Conservation (phyloP, 129 eudicot genomes). For the Flaveria linearis region DNA sequence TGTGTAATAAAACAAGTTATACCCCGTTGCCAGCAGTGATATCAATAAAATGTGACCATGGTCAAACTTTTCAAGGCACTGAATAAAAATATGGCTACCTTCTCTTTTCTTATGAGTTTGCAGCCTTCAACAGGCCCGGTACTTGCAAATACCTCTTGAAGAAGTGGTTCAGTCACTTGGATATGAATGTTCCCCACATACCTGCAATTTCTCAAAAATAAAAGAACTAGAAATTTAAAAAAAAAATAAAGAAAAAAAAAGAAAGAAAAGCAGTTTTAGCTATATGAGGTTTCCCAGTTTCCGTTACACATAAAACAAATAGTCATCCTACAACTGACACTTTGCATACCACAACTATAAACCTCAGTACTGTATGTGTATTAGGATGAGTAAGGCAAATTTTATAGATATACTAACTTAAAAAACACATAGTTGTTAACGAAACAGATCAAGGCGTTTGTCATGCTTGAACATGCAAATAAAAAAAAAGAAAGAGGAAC, state of each 20-base stretch:
- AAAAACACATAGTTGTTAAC: slow-evolving; percentile 12
- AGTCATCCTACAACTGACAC: slow-evolving; percentile 33
- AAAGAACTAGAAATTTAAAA: slow-evolving; percentile 40
- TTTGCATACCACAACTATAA: slow-evolving; percentile 19
- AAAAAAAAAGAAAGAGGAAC: slow-evolving; percentile 15
- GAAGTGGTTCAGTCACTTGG: slow-evolving; percentile 88
- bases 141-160: slow-evolving; percentile 79
- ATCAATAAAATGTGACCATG: slow-evolving; percentile 9
- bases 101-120: slow-evolving; percentile 86
- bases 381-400: slow-evolving; percentile 12
- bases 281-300: slow-evolving; percentile 17
- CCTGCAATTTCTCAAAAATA: slow-evolving; percentile 68
- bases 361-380: not conserved
- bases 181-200: slow-evolving; percentile 88
- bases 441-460: slow-evolving; percentile 20
- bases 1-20: slow-evolving; percentile 9
- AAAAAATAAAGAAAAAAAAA: not conserved
- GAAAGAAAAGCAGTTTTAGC: slow-evolving; percentile 15
- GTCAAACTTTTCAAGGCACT: not conserved
- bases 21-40: not conserved
- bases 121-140: slow-evolving; percentile 92
- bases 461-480: slow-evolving; percentile 31
- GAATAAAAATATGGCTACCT: slow-evolving; percentile 43
- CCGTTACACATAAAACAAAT: slow-evolving; percentile 21
- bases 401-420: not conserved